Percentiles rank a stretch among this genome's conserved stretches.
Evolutionary conservation across 176 grass and related monocot species (phyloP).

Genomic region (Zoysia japonica): DNA sequence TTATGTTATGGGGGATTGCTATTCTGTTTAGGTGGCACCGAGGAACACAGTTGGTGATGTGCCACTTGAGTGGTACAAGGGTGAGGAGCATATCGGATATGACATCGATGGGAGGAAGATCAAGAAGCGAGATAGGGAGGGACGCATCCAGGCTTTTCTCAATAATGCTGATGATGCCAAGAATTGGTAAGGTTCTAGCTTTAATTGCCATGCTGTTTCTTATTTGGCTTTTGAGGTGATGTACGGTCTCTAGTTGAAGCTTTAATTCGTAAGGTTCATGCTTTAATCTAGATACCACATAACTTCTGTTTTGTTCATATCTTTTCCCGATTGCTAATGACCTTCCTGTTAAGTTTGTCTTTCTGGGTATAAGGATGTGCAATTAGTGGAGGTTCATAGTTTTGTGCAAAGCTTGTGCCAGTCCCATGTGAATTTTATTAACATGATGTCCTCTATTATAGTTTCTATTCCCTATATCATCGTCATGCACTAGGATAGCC

Average conservation of each 20-base stretch:
- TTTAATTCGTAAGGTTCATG: too few relatives aligned
- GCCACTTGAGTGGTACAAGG: constrained; percentile 81
- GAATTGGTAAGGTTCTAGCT: constrained; percentile 57
- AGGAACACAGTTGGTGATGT: constrained; percentile 86
- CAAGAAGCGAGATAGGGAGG: constrained; percentile 81
- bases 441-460: not conserved
- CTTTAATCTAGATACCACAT: too few relatives aligned
- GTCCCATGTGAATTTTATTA: constrained; percentile 2
- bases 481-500: not conserved
- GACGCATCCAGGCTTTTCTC: constrained; percentile 61
- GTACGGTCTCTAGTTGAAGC: not conserved
- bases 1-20: not conserved
- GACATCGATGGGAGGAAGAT: constrained; percentile 74
- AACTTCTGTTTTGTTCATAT: not conserved
- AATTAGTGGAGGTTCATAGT: not conserved
- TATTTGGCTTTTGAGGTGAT: not conserved
- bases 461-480: constrained; percentile 9
- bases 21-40: constrained; percentile 56
- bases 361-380: not conserved
- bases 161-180: constrained; percentile 66
- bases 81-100: constrained; percentile 92
- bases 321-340: not conserved
- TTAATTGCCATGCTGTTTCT: not conserved
- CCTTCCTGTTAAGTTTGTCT: not conserved
- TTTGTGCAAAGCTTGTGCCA: not conserved